Conservation (phyloP, 768 basidiomycete genomes). For the Auricularia sp. region DNA sequence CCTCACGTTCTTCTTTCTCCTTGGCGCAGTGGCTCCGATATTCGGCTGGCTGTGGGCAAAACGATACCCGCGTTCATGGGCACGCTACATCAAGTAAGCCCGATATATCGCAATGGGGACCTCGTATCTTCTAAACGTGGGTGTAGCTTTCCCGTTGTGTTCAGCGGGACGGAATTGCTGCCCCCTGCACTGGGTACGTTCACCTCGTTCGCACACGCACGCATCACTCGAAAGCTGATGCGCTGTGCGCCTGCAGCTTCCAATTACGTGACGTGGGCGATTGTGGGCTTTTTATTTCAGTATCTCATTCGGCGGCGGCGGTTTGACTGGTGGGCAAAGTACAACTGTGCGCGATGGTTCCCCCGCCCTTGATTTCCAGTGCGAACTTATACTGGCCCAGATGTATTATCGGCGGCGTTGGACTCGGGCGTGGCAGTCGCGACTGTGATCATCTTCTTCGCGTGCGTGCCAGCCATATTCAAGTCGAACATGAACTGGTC, state of each 20-base stretch:
- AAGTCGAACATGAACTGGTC: no score
- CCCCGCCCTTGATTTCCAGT: background rate
- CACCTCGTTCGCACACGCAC: constrained; percentile 9
- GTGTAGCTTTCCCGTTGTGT: constrained; percentile 5
- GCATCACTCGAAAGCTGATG: no score
- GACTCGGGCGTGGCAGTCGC: constrained; percentile 21
- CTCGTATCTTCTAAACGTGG: no score
- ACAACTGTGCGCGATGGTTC: constrained; percentile 19
- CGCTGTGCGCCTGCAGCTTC: constrained; percentile 5
- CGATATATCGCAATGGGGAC: background rate
- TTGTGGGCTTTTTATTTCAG: constrained; percentile 19
- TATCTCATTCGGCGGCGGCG: constrained; percentile 22
- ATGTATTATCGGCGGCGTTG: constrained; percentile 23
- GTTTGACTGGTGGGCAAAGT: constrained; percentile 22
- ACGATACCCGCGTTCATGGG: constrained; percentile 15
- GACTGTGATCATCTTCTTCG: constrained; percentile 21
- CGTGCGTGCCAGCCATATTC: background rate
- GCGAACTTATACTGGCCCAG: background rate
- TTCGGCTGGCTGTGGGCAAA: constrained; percentile 23
- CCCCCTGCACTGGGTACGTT: constrained; percentile 16
- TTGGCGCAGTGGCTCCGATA: constrained; percentile 27
- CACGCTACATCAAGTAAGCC: constrained; percentile 4
- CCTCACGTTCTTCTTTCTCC: constrained; percentile 23
- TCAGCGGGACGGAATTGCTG: background rate
- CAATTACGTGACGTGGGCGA: constrained; percentile 11